Percentiles rank a stretch among this genome's conserved stretches.
Evolutionary conservation across 495 filamentous ascomycete genomes (phyloP).

Genomic region (Neurospora tetrasperma): DNA sequence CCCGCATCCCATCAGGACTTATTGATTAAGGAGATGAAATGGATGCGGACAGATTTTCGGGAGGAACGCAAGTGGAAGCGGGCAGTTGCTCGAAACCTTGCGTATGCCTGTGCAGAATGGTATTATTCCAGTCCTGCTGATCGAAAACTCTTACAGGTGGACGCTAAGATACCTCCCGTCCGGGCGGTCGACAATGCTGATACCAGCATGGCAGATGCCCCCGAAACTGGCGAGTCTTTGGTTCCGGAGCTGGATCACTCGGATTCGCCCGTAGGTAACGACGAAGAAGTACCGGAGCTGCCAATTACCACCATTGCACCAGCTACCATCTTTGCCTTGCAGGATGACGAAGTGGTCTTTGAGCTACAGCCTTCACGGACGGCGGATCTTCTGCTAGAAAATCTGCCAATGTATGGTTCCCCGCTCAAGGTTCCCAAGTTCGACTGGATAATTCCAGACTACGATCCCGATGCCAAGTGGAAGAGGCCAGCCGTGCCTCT

Average conservation of each 20-base stretch:
- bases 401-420: conserved; percentile 70
- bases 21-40: conserved; percentile 82
- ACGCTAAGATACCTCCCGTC: conserved; percentile 35
- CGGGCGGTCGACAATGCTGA: conserved; percentile 9
- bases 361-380: conserved; percentile 62
- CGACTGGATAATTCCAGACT: conserved; percentile 43
- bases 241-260: conserved; percentile 61
- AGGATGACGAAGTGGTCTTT: conserved; percentile 74
- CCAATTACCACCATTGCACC: conserved; percentile 44
- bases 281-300: conserved; percentile 35
- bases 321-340: conserved; percentile 72
- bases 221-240: conserved; percentile 23
- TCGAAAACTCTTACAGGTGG: conserved; percentile 55
- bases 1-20: conserved; percentile 74
- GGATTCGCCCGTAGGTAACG: conserved; percentile 37
- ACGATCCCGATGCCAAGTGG: conserved; percentile 60
- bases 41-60: conserved; percentile 92
- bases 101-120: conserved; percentile 73
- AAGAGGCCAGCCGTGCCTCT: conserved; percentile 69
- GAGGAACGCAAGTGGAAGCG: conserved; percentile 93
- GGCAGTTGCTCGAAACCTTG: conserved; percentile 63
- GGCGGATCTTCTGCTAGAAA: conserved; percentile 71
- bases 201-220: conserved; percentile 16
- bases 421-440: conserved; percentile 47
- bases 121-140: conserved; percentile 51